Base-by-base conservation (phyloP, 352 stramenopile genomes). In the Elongisporangium undulatum region DNA sequence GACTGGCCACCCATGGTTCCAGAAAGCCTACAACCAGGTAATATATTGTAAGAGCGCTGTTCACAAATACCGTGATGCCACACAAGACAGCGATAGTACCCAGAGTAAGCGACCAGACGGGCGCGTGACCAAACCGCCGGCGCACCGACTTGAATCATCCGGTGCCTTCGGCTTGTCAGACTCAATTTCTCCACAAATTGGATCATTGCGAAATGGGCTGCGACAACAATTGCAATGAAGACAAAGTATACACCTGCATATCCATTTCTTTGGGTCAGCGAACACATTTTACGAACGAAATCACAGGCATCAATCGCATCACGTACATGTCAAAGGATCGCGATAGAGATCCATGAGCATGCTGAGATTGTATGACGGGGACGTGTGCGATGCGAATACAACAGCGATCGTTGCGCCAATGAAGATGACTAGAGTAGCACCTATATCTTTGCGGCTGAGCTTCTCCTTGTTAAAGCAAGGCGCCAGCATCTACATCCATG, bases 391-490 rank as follows among this genome's bases (percentile, higher is more conserved):
- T 5, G 84, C 84, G 57, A 94, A 95, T 0, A 94, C 82, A 7
- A 96, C 82, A 7, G 85, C 82, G 29, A 95, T 76, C 2, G 87
- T 96, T 16, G 85, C 85, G 0, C 87, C 86, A 8, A 83, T 62
- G 29, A 95, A 93, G 53, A 96, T 94, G 21, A 96, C 71, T 19
- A 94, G 64, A 24, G 87, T 95, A 34, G 86, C 85, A 0, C 69
- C 68, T 20, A 96, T 86, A 49, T 96, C 82, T 49, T 93, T 90
- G 15, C 68, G 76, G 10, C 74, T 86, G 13, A 96, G 73, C 52
- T 90, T 89, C 51, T 96, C 87, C 64, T 93, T 94, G 63, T 95
- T 94, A 51, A 96, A 91, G 41, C 82, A 89, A 4, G 85, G 81
- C 6, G 87, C 87, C 9, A 96, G 72, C 65, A 94, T 89, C 77